Evolutionary conservation across 2,329 filamentous ascomycete genomes (phyloP).

Genomic region (Nothophaeocryptopus gaeumannii): DNA sequence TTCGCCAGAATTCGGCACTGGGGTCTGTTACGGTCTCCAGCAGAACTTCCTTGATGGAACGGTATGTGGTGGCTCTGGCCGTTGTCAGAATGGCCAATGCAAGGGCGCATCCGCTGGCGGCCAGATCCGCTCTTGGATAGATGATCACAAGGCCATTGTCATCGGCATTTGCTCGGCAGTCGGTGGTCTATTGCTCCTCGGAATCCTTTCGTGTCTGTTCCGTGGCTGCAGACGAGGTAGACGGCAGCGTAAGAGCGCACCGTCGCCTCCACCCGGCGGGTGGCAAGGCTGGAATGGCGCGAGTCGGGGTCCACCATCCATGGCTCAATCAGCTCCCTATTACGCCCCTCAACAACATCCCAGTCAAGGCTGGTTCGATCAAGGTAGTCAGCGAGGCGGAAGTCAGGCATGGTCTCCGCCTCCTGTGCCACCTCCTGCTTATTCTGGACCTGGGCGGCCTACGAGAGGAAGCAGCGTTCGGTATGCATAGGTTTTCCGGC

Average conservation of each 20-base stretch:
- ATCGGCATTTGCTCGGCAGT: constrained; percentile 74
- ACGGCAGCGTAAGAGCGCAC: constrained; percentile 19
- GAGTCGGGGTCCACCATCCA: constrained; percentile 11
- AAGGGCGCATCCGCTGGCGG: constrained; percentile 65
- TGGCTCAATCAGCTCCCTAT: constrained; percentile 17
- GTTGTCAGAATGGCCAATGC: constrained; percentile 71
- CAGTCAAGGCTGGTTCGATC: constrained; percentile 27
- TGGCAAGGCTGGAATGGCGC: constrained; percentile 35
- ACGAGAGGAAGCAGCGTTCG: constrained; percentile 16
- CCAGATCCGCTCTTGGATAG: constrained; percentile 73
- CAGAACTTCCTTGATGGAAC: constrained; percentile 96
- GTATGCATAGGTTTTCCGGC: constrained; percentile 18
- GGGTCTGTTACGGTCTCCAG: constrained; percentile 70
- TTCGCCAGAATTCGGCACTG: constrained; percentile 63
- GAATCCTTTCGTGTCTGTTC: constrained; percentile 65
- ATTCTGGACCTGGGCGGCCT: constrained; percentile 5
- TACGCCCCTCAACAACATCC: constrained; percentile 18
- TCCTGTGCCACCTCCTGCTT: constrained; percentile 24
- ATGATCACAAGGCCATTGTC: constrained; percentile 72
- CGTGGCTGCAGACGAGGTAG: constrained; percentile 50
- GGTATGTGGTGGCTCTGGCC: constrained; percentile 73
- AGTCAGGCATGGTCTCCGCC: constrained; percentile 17
- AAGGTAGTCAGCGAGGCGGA: constrained; percentile 2
- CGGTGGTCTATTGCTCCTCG: constrained; percentile 68
- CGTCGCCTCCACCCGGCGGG: constrained; percentile 28